Conservation (phyloP, 176 grass and related monocot genomes). For the Musa troglodytarum region DNA sequence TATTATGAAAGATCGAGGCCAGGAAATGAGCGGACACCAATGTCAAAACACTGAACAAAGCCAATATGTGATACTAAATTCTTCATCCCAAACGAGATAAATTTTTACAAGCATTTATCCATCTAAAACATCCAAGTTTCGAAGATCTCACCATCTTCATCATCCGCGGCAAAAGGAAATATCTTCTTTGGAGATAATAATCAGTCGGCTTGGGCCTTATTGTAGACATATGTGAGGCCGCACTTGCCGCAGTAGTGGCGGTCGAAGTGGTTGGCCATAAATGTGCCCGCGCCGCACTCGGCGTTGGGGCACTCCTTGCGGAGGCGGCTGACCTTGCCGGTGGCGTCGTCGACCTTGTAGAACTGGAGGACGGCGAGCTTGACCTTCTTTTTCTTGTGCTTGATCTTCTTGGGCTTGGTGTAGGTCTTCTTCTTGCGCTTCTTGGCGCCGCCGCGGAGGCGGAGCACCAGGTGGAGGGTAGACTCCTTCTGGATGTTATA, state of each 20-base stretch:
- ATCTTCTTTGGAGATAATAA: background rate
- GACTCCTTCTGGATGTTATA: slow-evolving; percentile 33
- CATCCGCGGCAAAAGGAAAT: too few relatives aligned
- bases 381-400: slow-evolving; percentile 85
- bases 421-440: slow-evolving; percentile 89
- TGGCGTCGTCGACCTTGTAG: slow-evolving; percentile 66
- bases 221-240: slow-evolving; percentile 80
- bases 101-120: too few relatives aligned
- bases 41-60: too few relatives aligned
- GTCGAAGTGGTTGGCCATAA: slow-evolving; percentile 85
- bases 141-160: too few relatives aligned
- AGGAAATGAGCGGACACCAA: too few relatives aligned
- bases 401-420: slow-evolving; percentile 76
- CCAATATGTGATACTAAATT: too few relatives aligned
- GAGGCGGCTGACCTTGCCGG: slow-evolving; percentile 67
- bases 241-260: slow-evolving; percentile 86
- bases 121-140: too few relatives aligned
- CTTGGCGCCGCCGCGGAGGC: slow-evolving; percentile 68
- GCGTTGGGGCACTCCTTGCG: slow-evolving; percentile 70
- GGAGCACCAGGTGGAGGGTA: slow-evolving; percentile 28
- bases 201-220: slow-evolving; percentile 12
- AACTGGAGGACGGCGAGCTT: slow-evolving; percentile 71
- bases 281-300: slow-evolving; percentile 64
- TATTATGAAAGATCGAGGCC: too few relatives aligned
- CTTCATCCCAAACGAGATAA: too few relatives aligned